phyloP scores from a whole-genome alignment of 495 filamentous ascomycete genomes.

The Tuber magnatum region DNA sequence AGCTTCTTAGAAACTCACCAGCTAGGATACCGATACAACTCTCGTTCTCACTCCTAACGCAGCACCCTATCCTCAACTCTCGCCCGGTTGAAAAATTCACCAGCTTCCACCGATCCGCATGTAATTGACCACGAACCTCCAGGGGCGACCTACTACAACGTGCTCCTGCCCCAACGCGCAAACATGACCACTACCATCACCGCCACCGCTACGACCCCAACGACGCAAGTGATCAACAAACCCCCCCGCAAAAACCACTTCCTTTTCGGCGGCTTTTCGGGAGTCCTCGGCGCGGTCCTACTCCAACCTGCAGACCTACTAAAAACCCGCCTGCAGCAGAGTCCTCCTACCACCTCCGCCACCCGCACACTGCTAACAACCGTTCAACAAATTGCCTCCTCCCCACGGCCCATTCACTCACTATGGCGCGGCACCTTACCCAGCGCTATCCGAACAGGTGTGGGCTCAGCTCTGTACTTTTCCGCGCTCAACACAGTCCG shows the following conservation, averaged over 20 bases:
- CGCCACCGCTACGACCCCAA: not conserved
- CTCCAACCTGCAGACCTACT: conserved; percentile 94
- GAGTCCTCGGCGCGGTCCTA: conserved; percentile 75
- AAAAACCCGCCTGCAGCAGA: conserved; percentile 90
- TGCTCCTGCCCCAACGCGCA: not conserved
- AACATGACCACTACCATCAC: not conserved
- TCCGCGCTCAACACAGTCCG: conserved; percentile 77
- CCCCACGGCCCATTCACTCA: conserved; percentile 49
- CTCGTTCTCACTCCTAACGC: not conserved
- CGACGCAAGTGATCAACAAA: not conserved
- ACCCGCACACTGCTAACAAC: conserved; percentile 60
- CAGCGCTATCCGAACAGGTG: conserved; percentile 81
- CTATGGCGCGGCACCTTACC: conserved; percentile 94
- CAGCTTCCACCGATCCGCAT: not conserved
- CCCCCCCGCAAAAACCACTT: conserved; percentile 61
- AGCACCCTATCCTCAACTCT: not conserved
- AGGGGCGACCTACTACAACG: not conserved
- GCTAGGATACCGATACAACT: not conserved
- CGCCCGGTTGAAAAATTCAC: not conserved
- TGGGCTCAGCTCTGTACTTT: conserved; percentile 92
- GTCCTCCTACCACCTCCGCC: conserved; percentile 46
- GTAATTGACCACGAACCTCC: not conserved
- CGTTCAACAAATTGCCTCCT: conserved; percentile 61
- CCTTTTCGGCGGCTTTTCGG: conserved; percentile 76
- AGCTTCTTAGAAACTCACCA: not conserved